Evolutionary conservation across 495 filamentous ascomycete species (phyloP).

Genomic region (Parathielavia appendiculata): DNA sequence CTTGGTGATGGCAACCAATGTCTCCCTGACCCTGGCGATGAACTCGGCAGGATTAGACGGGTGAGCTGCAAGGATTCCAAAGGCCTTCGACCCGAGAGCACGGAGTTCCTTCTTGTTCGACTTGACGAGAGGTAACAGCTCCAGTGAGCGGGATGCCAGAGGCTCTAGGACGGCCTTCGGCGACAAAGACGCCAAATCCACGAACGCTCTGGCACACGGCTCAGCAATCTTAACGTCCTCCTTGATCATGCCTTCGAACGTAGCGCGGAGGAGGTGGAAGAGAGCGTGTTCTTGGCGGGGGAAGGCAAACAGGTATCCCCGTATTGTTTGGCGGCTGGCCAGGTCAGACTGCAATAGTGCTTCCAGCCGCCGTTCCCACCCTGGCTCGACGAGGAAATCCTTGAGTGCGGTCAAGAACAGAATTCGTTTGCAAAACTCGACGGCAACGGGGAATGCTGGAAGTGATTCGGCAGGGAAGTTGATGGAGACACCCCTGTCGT

Average conservation of each 20-base stretch:
- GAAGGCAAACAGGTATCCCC: conserved; percentile 36
- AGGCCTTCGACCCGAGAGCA: conserved; percentile 57
- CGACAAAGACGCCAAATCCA: conserved; percentile 62
- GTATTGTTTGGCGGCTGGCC: conserved; percentile 53
- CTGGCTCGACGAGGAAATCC: conserved; percentile 61
- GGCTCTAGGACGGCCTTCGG: conserved; percentile 47
- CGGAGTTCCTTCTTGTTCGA: conserved; percentile 66
- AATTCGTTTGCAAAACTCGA: conserved; percentile 68
- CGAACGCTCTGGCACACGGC: conserved; percentile 55
- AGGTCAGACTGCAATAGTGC: conserved; percentile 61
- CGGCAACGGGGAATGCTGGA: conserved; percentile 56
- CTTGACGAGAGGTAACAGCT: conserved; percentile 53
- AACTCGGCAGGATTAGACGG: conserved; percentile 36
- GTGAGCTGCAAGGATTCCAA: conserved; percentile 75
- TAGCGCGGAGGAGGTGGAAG: conserved; percentile 45
- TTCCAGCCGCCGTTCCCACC: conserved; percentile 81
- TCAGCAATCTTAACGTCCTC: conserved; percentile 46
- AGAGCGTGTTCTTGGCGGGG: conserved; percentile 27
- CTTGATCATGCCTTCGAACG: conserved; percentile 55
- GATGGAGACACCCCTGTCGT: conserved; percentile 33
- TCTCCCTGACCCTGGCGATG: conserved; percentile 9
- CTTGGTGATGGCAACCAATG: conserved; percentile 20
- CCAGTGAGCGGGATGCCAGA: conserved; percentile 44
- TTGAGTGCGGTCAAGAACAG: conserved; percentile 66
- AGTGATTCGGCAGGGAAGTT: conserved; percentile 43